Base-by-base conservation (phyloP, 352 stramenopile genomes). In the Phytophthora sojae region DNA sequence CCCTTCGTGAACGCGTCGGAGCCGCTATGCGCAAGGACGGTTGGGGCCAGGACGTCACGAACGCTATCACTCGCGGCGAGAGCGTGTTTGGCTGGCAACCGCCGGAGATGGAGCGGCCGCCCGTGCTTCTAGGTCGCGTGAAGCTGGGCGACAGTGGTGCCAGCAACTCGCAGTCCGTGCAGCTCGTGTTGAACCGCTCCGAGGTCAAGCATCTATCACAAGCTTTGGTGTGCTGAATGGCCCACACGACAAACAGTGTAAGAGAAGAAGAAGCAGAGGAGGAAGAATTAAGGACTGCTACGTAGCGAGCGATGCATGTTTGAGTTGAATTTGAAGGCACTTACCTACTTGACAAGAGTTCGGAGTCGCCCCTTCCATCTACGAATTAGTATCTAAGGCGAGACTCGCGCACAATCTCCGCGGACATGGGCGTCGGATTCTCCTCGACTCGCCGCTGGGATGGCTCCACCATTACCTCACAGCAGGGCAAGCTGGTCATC, bases 11-110 rank as follows among this genome's bases (percentile, higher is more conserved):
- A 37, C 75, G 81, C 39, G 76, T 93, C 25, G 80, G 83, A 50
- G 57, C 50, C 1, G 70, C 73, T 17, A 76, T 84, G 69, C 69
- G 70, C 17, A 76, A 81, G 26, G 82, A 89, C 47, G 85, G 85
- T 14, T 92, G 84, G 83, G 72, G 79, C 37, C 69, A 79, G 14
- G 81, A 92, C 26, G 64, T 92, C n/a, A 86, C 77, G 17, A 77
- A 71, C 37, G 85, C 87, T 8, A 92, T 94, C 57, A 67, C 70
- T 25, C 71, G 69, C 2, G 87, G 85, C 9, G 87, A 94, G 61
- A 89, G 71, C 9, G 76, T 91, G 25, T 94, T 94, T 64, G 87
- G 85, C n/a, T 94, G 81, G 83, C 78, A 89, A 62, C 81, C 85
- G 11, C 83, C 84, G 1, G 82, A 94, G 75, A 90, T 91, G 73